Conservation (phyloP, 768 basidiomycete species). For the Hortiboletus flavorubellus region DNA sequence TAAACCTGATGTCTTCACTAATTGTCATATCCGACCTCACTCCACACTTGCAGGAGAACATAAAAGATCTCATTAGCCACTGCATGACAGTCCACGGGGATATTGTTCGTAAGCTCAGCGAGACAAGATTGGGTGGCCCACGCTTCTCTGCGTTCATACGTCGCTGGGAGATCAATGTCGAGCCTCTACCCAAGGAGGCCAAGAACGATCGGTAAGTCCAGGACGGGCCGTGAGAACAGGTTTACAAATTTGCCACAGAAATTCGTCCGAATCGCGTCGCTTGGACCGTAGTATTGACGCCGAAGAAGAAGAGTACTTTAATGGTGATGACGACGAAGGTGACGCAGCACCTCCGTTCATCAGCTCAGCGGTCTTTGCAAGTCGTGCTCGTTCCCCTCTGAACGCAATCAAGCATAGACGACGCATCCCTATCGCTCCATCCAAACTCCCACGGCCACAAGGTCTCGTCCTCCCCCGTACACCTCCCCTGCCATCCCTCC, state of each 20-base stretch:
- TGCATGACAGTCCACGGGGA: slow-evolving; percentile 77
- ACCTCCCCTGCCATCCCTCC: slow-evolving; percentile 56
- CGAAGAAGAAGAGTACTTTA: slow-evolving; percentile 94
- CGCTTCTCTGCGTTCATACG: slow-evolving; percentile 72
- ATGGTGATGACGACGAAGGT: slow-evolving; percentile 78
- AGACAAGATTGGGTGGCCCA: slow-evolving; percentile 56
- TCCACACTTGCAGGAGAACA: slow-evolving; percentile 63
- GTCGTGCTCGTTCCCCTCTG: slow-evolving; percentile 30
- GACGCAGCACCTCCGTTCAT: slow-evolving; percentile 38
- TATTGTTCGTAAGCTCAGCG: slow-evolving; percentile 59
- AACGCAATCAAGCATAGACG: slow-evolving; percentile 58
- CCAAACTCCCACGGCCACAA: slow-evolving; percentile 48
- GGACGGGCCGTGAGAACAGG: slow-evolving; percentile 6
- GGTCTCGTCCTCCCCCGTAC: slow-evolving; percentile 40
- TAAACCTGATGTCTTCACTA: slow-evolving; percentile 34
- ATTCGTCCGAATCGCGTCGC: slow-evolving; percentile 38
- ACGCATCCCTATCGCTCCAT: slow-evolving; percentile 41
- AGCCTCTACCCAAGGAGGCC: slow-evolving; percentile 58
- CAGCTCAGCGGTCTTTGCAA: slow-evolving; percentile 24
- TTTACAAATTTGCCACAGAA: slow-evolving; percentile 31
- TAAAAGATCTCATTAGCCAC: slow-evolving; percentile 79
- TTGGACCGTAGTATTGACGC: slow-evolving; percentile 53
- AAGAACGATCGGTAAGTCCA: slow-evolving; percentile 49
- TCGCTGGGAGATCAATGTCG: slow-evolving; percentile 90
- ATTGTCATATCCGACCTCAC: slow-evolving; percentile 1